Percentiles rank a stretch among this genome's conserved stretches.
Conservation (phyloP, 495 filamentous ascomycete species). For the Hyaloscypha bicolor region DNA sequence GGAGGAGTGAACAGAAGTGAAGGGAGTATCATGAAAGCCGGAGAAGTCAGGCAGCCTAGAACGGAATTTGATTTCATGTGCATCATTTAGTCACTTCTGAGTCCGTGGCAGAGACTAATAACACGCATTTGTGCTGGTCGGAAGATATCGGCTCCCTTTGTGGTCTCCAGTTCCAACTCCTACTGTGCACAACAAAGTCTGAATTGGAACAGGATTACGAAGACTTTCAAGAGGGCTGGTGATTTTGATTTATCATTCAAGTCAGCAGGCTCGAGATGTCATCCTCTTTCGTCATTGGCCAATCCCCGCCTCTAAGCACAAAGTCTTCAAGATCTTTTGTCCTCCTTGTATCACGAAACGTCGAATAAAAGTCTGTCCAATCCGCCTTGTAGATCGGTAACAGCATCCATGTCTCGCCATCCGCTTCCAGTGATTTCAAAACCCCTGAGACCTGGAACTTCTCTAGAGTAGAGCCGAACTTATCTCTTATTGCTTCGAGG, state of each 20-base stretch:
- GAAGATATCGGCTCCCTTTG: too few species aligned
- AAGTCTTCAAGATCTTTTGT: conserved; percentile 21
- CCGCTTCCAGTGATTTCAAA: neutral
- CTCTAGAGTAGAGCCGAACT: conserved; percentile 12
- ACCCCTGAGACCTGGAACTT: conserved; percentile 17
- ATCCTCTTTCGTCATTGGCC: conserved; percentile 14
- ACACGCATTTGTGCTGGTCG: too few species aligned
- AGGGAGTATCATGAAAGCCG: neutral
- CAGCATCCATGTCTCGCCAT: conserved; percentile 1
- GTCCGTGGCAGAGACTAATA: too few species aligned
- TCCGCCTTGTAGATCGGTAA: conserved; percentile 19
- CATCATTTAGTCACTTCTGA: neutral
- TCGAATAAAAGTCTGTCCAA: conserved; percentile 9
- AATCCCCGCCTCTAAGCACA: conserved; percentile 17
- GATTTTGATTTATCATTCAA: neutral
- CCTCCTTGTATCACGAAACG: neutral
- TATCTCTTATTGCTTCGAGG: conserved; percentile 4
- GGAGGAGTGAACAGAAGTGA: neutral
- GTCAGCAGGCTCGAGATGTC: neutral
- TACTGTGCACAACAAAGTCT: too few species aligned
- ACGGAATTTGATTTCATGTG: neutral
- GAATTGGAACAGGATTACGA: too few species aligned
- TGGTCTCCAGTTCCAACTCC: too few species aligned
- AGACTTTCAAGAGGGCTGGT: neutral
- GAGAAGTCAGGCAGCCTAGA: neutral